Evolutionary conservation across 352 stramenopile genomes (phyloP).

Genomic region (Globisporangium nagaii): DNA sequence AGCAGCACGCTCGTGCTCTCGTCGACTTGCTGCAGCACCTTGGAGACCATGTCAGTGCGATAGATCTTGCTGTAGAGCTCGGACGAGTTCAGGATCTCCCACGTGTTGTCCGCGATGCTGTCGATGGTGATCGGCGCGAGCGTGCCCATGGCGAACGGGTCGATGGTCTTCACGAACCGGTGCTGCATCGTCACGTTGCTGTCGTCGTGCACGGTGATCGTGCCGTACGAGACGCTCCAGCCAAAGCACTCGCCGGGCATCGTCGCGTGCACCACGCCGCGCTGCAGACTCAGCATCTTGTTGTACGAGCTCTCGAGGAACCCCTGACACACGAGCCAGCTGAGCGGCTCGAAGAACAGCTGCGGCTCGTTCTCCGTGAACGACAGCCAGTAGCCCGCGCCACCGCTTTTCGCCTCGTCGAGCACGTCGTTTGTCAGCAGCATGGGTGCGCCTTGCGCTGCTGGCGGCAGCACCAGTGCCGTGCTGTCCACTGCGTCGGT

Average conservation of each 20-base stretch:
- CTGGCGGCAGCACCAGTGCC: too few relatives aligned
- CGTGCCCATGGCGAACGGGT: conserved; percentile 13
- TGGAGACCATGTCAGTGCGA: conserved; percentile 27
- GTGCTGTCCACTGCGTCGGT: background rate
- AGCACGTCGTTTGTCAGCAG: background rate
- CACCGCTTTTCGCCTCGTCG: background rate
- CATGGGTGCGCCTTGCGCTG: background rate
- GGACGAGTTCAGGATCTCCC: conserved; percentile 29
- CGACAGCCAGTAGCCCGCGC: conserved; percentile 6
- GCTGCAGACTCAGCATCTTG: background rate
- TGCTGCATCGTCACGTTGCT: conserved; percentile 24
- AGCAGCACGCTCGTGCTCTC: conserved; percentile 30
- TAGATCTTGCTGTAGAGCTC: conserved; percentile 37
- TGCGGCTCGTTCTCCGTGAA: conserved; percentile 9
- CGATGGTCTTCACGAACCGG: conserved; percentile 30
- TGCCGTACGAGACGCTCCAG: conserved; percentile 4
- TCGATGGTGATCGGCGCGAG: conserved; percentile 23
- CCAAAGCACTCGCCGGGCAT: conserved; percentile 1
- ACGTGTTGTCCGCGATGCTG: conserved; percentile 23
- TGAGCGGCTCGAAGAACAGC: conserved; percentile 7
- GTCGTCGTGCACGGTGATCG: background rate
- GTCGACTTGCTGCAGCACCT: conserved; percentile 34
- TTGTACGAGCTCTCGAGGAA: background rate
- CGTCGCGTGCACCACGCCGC: background rate
- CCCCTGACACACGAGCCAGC: conserved; percentile 1